A percentile compares a stretch with the other conserved stretches of the same genome.
These are phyloP conservation scores for Hypoxylon crocopeplum DNA, from an alignment of 495 filamentous ascomycete genomes.

Conservation along the genomic window DNA sequence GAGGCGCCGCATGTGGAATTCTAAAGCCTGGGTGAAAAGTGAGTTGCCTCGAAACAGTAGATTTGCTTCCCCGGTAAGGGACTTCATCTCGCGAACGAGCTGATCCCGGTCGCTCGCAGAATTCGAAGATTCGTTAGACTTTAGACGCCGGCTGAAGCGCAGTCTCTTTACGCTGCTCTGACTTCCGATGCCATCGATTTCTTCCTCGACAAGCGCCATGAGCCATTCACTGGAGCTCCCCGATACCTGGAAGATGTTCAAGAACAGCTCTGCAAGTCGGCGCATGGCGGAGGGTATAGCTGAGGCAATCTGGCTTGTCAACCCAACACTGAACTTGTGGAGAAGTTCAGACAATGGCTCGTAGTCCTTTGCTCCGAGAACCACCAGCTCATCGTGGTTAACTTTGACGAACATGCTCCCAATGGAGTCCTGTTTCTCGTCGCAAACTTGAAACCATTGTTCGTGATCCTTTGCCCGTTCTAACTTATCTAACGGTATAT, in stretches of 20 bases:
- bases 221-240: constrained; percentile 89
- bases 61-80: constrained; percentile 81
- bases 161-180: constrained; percentile 73
- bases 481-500: constrained; percentile 84
- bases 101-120: constrained; percentile 60
- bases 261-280: constrained; percentile 80
- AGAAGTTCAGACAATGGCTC: constrained; percentile 82
- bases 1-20: constrained; percentile 92
- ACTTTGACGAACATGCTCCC: constrained; percentile 89
- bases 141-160: constrained; percentile 77
- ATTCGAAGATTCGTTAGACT: constrained; percentile 79
- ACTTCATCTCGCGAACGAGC: constrained; percentile 68
- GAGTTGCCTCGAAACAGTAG: constrained; percentile 96
- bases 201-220: constrained; percentile 90
- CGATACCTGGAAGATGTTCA: constrained; percentile 97
- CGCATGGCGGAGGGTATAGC: constrained; percentile 78
- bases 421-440: constrained; percentile 72
- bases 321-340: constrained; percentile 79
- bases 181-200: constrained; percentile 91
- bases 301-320: constrained; percentile 85
- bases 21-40: constrained; percentile 89
- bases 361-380: constrained; percentile 87
- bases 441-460: constrained; percentile 86
- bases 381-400: constrained; percentile 83
- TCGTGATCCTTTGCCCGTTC: constrained; percentile 81